Conservation (phyloP, 2,329 filamentous ascomycete species). For the Trichoderma arundinaceum region DNA sequence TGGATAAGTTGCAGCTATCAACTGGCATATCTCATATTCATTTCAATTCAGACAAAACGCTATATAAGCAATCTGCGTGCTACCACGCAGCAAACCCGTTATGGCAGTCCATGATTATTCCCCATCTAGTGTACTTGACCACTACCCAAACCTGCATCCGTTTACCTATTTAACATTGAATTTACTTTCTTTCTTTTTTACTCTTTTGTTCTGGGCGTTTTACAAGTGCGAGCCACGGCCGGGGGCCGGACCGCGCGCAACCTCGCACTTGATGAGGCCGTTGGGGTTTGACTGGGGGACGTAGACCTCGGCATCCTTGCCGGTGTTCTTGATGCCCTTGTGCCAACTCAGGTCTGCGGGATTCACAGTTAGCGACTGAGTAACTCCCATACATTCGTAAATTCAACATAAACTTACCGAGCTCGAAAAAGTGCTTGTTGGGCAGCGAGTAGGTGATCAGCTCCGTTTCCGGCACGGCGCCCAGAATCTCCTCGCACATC, state of each 20-base stretch:
- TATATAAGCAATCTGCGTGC: constrained; percentile 13
- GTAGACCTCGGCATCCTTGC: constrained; percentile 93
- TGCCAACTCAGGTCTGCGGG: constrained; percentile 88
- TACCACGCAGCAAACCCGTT: not conserved
- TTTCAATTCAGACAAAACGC: constrained; percentile 9
- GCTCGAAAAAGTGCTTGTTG: constrained; percentile 99
- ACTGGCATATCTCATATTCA: not conserved
- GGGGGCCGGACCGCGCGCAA: constrained; percentile 57
- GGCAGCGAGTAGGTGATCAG: constrained; percentile 83
- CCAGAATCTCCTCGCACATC: constrained; percentile 89
- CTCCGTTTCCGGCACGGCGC: constrained; percentile 71
- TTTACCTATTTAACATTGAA: not conserved
- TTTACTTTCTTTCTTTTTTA: not conserved
- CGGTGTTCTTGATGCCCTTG: constrained; percentile 92
- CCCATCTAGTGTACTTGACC: constrained; percentile 7
- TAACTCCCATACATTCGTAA: not conserved
- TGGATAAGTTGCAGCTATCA: too few species aligned
- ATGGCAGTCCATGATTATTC: not conserved
- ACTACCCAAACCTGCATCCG: not conserved
- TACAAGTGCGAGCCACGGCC: constrained; percentile 5
- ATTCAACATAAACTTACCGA: constrained; percentile 63
- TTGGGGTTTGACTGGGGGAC: constrained; percentile 92
- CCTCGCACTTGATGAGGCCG: constrained; percentile 92
- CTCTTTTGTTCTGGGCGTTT: not conserved
- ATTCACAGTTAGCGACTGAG: not conserved